phyloP scores from a whole-genome alignment of 2,329 filamentous ascomycete species.

The Calycina herbarum region DNA sequence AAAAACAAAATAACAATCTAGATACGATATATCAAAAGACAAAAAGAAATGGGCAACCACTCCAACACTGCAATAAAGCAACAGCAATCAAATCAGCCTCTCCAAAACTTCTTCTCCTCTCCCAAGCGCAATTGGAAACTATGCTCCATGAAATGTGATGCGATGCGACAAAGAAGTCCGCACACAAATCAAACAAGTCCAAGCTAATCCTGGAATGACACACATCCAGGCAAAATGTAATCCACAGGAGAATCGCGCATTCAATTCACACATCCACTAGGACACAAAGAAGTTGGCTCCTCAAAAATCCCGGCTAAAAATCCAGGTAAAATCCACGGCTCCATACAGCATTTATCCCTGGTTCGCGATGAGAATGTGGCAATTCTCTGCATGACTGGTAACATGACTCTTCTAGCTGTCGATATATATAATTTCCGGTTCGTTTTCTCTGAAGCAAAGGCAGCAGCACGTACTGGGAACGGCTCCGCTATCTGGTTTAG shows the following conservation, averaged over 20 bases:
- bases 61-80: not conserved
- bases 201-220: no score
- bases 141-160: no score
- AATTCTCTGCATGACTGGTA: conserved; percentile 32
- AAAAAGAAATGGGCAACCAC: not conserved
- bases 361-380: not conserved
- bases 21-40: not conserved
- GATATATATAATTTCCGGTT: conserved; percentile 17
- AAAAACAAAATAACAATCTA: not conserved
- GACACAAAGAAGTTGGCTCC: not conserved
- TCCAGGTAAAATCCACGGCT: conserved; percentile 6
- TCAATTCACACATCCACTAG: not conserved
- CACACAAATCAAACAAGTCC: no score
- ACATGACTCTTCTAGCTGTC: conserved; percentile 31
- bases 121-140: not conserved
- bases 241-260: no score
- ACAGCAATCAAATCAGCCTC: not conserved
- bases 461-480: conserved; percentile 27
- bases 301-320: not conserved
- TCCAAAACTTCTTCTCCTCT: not conserved
- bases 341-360: conserved; percentile 25
- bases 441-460: conserved; percentile 7
- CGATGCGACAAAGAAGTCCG: no score
- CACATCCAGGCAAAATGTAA: no score
- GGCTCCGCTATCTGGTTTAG: conserved; percentile 8